phyloP scores from a whole-genome alignment of 768 basidiomycete genomes.

The Boletus pseudopeckii region DNA sequence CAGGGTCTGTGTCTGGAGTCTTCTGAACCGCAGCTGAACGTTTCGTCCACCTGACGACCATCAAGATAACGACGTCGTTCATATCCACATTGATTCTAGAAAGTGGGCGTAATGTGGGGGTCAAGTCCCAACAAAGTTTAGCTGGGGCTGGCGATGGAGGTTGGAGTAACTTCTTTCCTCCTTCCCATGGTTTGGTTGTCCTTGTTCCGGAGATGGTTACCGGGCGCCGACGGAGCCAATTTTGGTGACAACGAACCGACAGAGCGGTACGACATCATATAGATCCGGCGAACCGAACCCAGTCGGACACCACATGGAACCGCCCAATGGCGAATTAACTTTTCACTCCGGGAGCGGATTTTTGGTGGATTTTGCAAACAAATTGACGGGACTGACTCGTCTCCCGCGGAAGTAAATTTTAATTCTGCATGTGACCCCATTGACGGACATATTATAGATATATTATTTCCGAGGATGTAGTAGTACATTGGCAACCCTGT shows the following conservation, averaged over 20 bases:
- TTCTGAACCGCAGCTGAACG: conserved; percentile 5
- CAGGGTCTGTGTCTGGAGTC: background rate
- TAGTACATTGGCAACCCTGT: background rate
- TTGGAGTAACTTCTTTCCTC: conserved; percentile 5
- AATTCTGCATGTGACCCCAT: conserved; percentile 1
- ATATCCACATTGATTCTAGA: conserved; percentile 2
- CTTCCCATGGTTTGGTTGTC: conserved; percentile 6
- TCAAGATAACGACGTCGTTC: conserved; percentile 8
- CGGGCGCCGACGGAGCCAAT: conserved; percentile 2
- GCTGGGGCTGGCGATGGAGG: background rate
- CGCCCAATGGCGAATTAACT: conserved; percentile 4
- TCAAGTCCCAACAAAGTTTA: background rate
- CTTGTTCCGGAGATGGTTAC: conserved; percentile 17
- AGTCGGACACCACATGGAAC: conserved; percentile 5
- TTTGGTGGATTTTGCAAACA: conserved; percentile 7
- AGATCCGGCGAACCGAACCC: conserved; percentile 7
- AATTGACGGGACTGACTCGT: background rate
- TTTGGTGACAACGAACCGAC: conserved; percentile 20
- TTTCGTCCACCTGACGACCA: conserved; percentile 21
- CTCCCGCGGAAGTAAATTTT: conserved; percentile 7
- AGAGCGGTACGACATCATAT: conserved; percentile 21
- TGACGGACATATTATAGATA: background rate
- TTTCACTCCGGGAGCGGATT: conserved; percentile 4
- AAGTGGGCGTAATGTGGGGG: background rate
- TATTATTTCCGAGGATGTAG: conserved; percentile 17